These are phyloP conservation scores for Alternaria longipes DNA, from an alignment of 2,329 filamentous ascomycete species.

Conservation along the genomic window DNA sequence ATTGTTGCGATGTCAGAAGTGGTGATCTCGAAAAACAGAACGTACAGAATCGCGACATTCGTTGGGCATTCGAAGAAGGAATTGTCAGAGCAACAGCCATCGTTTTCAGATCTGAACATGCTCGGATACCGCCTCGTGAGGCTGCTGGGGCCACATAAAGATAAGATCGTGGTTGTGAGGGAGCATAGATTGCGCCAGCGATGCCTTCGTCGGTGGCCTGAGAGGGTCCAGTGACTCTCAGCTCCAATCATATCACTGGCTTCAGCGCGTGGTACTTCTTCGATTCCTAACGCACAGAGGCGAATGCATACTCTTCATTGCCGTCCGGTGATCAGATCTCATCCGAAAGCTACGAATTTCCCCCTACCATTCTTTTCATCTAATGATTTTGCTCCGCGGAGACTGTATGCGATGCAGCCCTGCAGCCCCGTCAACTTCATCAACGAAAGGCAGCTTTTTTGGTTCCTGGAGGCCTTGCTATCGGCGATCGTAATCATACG, in stretches of 20 bases:
- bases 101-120: neutral
- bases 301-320: too few species aligned
- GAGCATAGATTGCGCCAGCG: neutral
- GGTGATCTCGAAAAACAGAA: neutral
- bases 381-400: neutral
- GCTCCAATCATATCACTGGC: neutral
- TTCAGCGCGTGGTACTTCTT: neutral
- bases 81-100: neutral
- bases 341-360: neutral
- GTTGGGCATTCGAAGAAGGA: neutral
- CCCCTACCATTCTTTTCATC: neutral
- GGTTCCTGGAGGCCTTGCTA: neutral
- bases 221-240: neutral
- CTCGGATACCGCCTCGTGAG: neutral
- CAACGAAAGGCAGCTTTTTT: neutral
- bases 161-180: neutral
- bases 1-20: neutral
- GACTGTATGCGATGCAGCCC: neutral
- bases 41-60: neutral
- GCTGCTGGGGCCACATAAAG: neutral
- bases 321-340: neutral
- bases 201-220: neutral
- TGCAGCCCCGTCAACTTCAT: accelerated
- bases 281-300: neutral
- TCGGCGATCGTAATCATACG: neutral